Percentiles rank a stretch among this genome's conserved stretches.
These are phyloP conservation scores for Diaporthe velutina DNA, from an alignment of 2,329 filamentous ascomycete genomes.

Conservation along the genomic window DNA sequence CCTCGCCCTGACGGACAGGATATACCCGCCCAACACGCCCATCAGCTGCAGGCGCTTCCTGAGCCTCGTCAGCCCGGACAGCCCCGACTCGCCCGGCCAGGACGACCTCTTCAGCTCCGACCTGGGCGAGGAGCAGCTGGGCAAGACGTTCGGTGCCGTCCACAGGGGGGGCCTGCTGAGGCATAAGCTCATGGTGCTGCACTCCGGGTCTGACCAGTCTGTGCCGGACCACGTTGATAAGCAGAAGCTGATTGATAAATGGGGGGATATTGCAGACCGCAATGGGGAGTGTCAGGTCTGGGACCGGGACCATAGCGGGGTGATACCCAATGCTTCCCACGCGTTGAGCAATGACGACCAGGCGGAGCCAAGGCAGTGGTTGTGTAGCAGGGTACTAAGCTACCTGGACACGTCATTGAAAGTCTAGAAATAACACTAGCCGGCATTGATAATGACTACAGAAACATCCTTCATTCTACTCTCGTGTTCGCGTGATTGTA, in stretches of 20 bases:
- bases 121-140: slow-evolving; percentile 61
- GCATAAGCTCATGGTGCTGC: slow-evolving; percentile 56
- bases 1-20: slow-evolving; percentile 46
- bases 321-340: slow-evolving; percentile 62
- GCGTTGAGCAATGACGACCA: slow-evolving; percentile 62
- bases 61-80: slow-evolving; percentile 62
- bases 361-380: slow-evolving; percentile 49
- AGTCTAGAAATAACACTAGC: neutral
- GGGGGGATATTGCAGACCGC: slow-evolving; percentile 55
- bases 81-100: slow-evolving; percentile 63
- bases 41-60: slow-evolving; percentile 47
- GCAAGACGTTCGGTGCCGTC: slow-evolving; percentile 67
- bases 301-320: slow-evolving; percentile 60
- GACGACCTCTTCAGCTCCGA: slow-evolving; percentile 78
- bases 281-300: slow-evolving; percentile 52
- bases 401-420: slow-evolving; percentile 36
- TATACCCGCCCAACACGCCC: slow-evolving; percentile 48
- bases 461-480: too few relatives aligned
- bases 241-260: slow-evolving; percentile 54
- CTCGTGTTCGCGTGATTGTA: too few relatives aligned
- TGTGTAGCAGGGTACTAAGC: slow-evolving; percentile 39
- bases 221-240: slow-evolving; percentile 59
- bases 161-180: slow-evolving; percentile 51
- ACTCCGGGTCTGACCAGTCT: slow-evolving; percentile 60
- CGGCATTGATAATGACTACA: neutral